Evolutionary conservation across 1,139 yeast genomes (phyloP).

Genomic region (Suhomyces terraborum): DNA sequence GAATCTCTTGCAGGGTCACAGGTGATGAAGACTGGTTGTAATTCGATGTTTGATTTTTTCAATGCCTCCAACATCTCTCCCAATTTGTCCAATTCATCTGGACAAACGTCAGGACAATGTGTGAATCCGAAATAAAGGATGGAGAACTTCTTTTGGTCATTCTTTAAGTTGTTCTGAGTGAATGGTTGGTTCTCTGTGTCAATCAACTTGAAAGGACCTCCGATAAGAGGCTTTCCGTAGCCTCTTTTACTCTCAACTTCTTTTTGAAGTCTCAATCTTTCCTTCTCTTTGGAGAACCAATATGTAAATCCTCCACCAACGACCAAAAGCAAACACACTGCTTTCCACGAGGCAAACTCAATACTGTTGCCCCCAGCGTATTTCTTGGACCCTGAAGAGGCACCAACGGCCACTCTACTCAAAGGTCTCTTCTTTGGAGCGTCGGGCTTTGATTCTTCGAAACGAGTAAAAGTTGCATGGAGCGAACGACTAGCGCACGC

Average conservation of each 20-base stretch:
- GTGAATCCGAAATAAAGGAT: slow-evolving; percentile 92
- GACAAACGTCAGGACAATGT: slow-evolving; percentile 97
- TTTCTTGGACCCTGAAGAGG: slow-evolving; percentile 30
- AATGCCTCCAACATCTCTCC: slow-evolving; percentile 73
- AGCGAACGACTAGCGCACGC: slow-evolving; percentile 1
- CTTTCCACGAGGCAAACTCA: slow-evolving; percentile 88
- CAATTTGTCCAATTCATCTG: slow-evolving; percentile 92
- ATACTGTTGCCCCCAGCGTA: slow-evolving; percentile 42
- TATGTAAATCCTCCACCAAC: slow-evolving; percentile 73
- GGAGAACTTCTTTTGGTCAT: slow-evolving; percentile 61
- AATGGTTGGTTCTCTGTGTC: slow-evolving; percentile 73
- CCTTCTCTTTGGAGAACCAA: slow-evolving; percentile 72
- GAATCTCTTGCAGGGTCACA: slow-evolving; percentile 96
- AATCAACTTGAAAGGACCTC: slow-evolving; percentile 78
- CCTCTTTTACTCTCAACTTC: slow-evolving; percentile 86
- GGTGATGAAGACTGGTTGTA: slow-evolving; percentile 88
- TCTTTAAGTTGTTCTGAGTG: slow-evolving; percentile 73
- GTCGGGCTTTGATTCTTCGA: slow-evolving; percentile 10
- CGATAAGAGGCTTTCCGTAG: slow-evolving; percentile 88
- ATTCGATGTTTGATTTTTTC: slow-evolving; percentile 52
- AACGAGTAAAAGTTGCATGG: slow-evolving; percentile 1
- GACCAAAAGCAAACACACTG: slow-evolving; percentile 62
- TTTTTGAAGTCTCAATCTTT: slow-evolving; percentile 67
- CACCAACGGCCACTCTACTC: slow-evolving; percentile 53
- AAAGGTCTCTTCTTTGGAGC: slow-evolving; percentile 40